Base-by-base conservation (phyloP, 495 filamentous ascomycete species). In the Penicillium cinerascens region DNA sequence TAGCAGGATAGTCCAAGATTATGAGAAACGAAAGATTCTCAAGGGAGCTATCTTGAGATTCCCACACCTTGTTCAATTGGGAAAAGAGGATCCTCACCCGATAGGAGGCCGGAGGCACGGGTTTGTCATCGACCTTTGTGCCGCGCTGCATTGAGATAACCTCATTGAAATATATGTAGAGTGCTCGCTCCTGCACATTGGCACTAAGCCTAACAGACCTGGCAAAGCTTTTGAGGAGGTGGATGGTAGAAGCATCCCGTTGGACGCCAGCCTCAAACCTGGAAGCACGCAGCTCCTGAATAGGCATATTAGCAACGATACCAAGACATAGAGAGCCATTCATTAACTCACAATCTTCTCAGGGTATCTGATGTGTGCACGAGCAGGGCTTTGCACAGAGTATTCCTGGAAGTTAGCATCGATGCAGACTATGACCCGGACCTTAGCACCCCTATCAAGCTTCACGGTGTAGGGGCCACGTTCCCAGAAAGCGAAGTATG, bases 71-170 rank as follows among this genome's bases (percentile, higher is more conserved):
- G 22, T 78, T 68, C 29, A 93, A 58, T 39, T 87, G 82, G 20
- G 70, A 55, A 52, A 96, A 85, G 13, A 80, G 82, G 2, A 96
- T 76, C 2, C 73, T 77, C 29, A 90, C 69, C 23, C 78, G 73
- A 60, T 76, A 82, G 13, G 64, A 51, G 13, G 13, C 29, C 13
- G 29, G 29, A 69, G 63, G 38, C 54, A 56, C 52, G 3, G 48
- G 15, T 9, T 44, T 46, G 4, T 6, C 36, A 15, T 21, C 22
- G 23, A 44, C n/a, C 53, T 58, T 39, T 18, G 16, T 6, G n/a
- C 0, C n/a, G 6, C 10, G 8, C 8, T 2, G 37, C n/a, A 17
- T 5, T 1, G 37, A 5, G n/a, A 20, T 0, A 40, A 7, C 27
- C 35, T 26, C 42, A 27, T 54, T 51, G 37, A 77, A 77, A 25